Evolutionary conservation across 192 early-diverging fungal species (phyloP), one percentile per base, ranked within the genome.

Genomic region (Funneliformis geosporum): DNA sequence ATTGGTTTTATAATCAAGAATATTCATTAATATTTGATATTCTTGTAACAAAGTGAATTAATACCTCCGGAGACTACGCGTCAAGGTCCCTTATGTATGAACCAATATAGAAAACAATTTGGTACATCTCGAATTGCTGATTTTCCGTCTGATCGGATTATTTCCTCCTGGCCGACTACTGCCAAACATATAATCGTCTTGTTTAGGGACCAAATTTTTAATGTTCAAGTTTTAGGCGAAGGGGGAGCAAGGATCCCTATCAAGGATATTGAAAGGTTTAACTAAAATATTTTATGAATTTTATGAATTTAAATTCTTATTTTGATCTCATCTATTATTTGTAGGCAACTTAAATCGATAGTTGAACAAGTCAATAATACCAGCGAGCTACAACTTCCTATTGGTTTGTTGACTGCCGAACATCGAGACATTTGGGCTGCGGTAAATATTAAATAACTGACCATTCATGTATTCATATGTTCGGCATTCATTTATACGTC

Each of bases 81-180:
- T n/a, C 87, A 88, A 42, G 83, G 82, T 3, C 95, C 95, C 5
- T 84, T 97, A 38, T 96, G 95, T 86, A 99, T 99, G 97, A 92
- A 96, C 86, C 97, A 99, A 88, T 94, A 94, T 86, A 93, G 89
- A 75, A 90, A 91, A 65, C 90, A 93, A 80, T 97, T 97, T 87
- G 94, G 94, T 59, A 91, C 93, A 8, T 88, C 89, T 61, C 88
- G 97, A 21, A 86, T 96, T 44, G 90, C 96, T 12, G 90, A 91
- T 2, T 55, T 83, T 11, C 86, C 84, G 3, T 80, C 88, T 28
- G 97, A 99, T 82, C 86, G 88, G 27, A 86, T 97, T 62, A 86
- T 91, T 8, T 86, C 89, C 28, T 84, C 89, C 64, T 93, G 89
- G 82, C 96, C 96, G 9, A 80, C 93, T 16, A 89, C 83, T 2